phyloP scores from a whole-genome alignment of 2,329 filamentous ascomycete genomes.

The Diaporthe helianthi region DNA sequence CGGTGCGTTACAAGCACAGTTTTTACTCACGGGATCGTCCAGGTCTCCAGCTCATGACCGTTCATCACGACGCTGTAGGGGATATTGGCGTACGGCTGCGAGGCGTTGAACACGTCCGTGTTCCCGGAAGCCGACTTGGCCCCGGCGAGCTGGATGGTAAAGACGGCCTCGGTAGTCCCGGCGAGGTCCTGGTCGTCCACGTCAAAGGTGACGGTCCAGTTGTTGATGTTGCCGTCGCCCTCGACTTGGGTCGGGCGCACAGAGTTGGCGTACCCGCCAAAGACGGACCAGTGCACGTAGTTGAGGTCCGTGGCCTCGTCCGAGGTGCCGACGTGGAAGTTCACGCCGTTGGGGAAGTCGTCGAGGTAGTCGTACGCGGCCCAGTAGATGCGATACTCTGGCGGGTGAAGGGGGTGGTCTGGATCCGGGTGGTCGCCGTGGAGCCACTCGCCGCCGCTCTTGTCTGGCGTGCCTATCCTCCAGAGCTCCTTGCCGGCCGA shows the following conservation, averaged over 20 bases:
- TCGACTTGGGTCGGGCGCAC: slow-evolving; percentile 51
- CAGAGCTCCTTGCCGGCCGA: slow-evolving; percentile 65
- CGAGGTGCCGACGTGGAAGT: slow-evolving; percentile 62
- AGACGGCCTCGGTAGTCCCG: slow-evolving; percentile 56
- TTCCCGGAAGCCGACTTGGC: slow-evolving; percentile 69
- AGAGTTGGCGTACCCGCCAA: slow-evolving; percentile 61
- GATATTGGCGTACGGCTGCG: slow-evolving; percentile 60
- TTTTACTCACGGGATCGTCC: slow-evolving; percentile 62
- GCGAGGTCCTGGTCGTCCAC: slow-evolving; percentile 50
- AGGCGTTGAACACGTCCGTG: slow-evolving; percentile 63
- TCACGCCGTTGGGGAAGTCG: slow-evolving; percentile 66
- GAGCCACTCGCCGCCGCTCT: slow-evolving; percentile 64
- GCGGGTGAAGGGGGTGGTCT: slow-evolving; percentile 57
- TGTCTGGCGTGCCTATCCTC: slow-evolving; percentile 68
- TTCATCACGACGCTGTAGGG: slow-evolving; percentile 54
- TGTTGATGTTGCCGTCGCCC: slow-evolving; percentile 57
- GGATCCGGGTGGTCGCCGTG: slow-evolving; percentile 61
- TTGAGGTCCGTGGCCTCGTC: slow-evolving; percentile 60
- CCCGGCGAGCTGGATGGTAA: slow-evolving; percentile 69
- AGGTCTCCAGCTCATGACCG: slow-evolving; percentile 53
- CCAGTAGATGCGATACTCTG: slow-evolving; percentile 69
- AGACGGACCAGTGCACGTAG: slow-evolving; percentile 71
- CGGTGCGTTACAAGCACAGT: accelerated
- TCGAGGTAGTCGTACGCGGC: slow-evolving; percentile 63
- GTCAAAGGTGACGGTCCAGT: slow-evolving; percentile 66